Evolutionary conservation across 2,329 filamentous ascomycete genomes (phyloP), one percentile per base, ranked within the genome.

Genomic region (Clonostachys rosea): DNA sequence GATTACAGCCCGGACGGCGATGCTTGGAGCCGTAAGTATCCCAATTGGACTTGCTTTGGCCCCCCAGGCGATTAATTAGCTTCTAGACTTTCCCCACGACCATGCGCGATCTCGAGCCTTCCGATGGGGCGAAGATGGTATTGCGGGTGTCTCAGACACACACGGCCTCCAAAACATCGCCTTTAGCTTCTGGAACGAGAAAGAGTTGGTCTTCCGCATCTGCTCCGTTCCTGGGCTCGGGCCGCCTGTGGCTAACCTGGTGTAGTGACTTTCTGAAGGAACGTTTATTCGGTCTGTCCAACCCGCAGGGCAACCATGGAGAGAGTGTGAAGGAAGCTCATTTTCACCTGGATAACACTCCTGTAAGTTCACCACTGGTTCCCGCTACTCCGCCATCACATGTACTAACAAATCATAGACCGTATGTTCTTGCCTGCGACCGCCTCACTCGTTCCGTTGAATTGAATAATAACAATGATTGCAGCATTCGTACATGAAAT

Each of bases 401-500:
- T 30, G 24, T 10, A 30, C 24, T 30, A 30, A 30, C 24, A 10
- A 10, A 30, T 30, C 24, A 30, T 10, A 30, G 24, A 30, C 24
- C 24, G 24, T 30, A 30, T 10, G 24, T 30, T 30, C 24, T 30
- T 30, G 24, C 24, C 24, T 30, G 8, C 24, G 24, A 10, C 24
- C 24, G 24, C 24, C 6, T 30, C 9, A 3, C 24, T 30, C 24
- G 9, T 30, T 9, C 24, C 24, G 10, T 30, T 30, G 24, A 8
- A 10, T 30, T 30, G 24, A 10, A 3, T 10, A 30, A 4, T 30
- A 30, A 30, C 24, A 16, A 44, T 14, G 6, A 5, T 7, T 49
- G 33, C 64, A 91, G 88, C 91, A 96, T 69, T 95, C 92, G 30
- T 97, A 97, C 74, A 97, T 97, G 92, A 97, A 97, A 68, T 95